These are phyloP conservation scores for Amoebophrya sp. DNA, from an alignment of 169 alveolate species.

Conservation along the genomic window DNA sequence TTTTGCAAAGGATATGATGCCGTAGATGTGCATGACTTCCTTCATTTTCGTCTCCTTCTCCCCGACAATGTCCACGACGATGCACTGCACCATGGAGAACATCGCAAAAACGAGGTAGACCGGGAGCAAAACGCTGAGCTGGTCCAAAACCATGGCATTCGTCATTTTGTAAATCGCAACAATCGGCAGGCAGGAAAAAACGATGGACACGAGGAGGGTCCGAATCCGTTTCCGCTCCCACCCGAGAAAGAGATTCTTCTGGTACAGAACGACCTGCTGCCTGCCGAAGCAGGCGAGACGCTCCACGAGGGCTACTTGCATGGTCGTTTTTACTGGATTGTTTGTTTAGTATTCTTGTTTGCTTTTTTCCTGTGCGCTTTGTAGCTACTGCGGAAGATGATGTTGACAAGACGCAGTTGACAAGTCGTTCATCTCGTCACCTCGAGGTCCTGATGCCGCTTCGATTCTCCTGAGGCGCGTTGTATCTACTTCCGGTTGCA, in stretches of 20 bases:
- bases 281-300: no score
- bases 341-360: no score
- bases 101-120: not conserved
- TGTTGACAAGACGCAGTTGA: no score
- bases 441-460: no score
- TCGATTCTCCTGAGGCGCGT: no score
- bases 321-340: no score
- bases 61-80: slow-evolving; percentile 45
- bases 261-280: no score
- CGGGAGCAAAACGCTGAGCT: not conserved
- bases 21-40: slow-evolving; percentile 76
- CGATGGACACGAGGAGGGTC: not conserved
- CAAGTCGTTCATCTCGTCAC: no score
- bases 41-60: slow-evolving; percentile 67
- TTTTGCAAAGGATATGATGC: slow-evolving; percentile 61
- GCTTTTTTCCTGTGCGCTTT: no score
- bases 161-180: not conserved
- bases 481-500: no score
- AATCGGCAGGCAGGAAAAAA: not conserved
- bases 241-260: not conserved
- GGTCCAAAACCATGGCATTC: not conserved
- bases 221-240: not conserved
- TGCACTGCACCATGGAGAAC: slow-evolving; percentile 12
- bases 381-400: no score
- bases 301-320: no score